Percentiles rank a stretch among this genome's conserved stretches.
Conservation (phyloP, 148 eudicot species). For the Suaeda aralocaspica region DNA sequence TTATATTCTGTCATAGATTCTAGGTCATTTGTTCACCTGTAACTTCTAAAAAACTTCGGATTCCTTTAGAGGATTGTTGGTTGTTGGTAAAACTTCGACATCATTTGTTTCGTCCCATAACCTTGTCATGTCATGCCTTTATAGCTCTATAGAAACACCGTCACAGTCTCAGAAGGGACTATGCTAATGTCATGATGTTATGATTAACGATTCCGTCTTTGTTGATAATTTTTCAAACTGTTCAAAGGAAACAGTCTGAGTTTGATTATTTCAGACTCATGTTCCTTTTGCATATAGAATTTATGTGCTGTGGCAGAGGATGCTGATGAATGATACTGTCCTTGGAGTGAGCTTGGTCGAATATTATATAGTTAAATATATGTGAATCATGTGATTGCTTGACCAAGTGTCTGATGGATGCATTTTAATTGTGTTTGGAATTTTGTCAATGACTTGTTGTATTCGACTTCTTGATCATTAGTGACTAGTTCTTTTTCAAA, state of each 20-base stretch:
- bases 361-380: neutral
- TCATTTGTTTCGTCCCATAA: neutral
- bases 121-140: neutral
- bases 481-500: neutral
- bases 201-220: neutral
- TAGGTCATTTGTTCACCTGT: conserved; percentile 1
- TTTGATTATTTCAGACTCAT: neutral
- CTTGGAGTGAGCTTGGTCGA: neutral
- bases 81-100: conserved; percentile 1
- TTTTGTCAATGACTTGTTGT: neutral
- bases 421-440: neutral
- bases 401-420: too few species aligned
- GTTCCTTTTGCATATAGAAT: neutral
- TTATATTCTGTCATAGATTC: neutral
- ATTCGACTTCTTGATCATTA: neutral
- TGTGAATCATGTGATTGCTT: too few species aligned
- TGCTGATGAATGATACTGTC: neutral
- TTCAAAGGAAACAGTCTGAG: neutral
- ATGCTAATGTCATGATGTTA: neutral
- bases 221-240: neutral
- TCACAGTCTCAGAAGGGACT: neutral
- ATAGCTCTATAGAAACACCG: too few species aligned
- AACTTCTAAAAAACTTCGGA: neutral
- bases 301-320: too few species aligned
- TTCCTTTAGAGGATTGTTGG: neutral